These are phyloP conservation scores for Astrocystis sublimbata DNA, from an alignment of 495 filamentous ascomycete genomes.

Conservation along the genomic window DNA sequence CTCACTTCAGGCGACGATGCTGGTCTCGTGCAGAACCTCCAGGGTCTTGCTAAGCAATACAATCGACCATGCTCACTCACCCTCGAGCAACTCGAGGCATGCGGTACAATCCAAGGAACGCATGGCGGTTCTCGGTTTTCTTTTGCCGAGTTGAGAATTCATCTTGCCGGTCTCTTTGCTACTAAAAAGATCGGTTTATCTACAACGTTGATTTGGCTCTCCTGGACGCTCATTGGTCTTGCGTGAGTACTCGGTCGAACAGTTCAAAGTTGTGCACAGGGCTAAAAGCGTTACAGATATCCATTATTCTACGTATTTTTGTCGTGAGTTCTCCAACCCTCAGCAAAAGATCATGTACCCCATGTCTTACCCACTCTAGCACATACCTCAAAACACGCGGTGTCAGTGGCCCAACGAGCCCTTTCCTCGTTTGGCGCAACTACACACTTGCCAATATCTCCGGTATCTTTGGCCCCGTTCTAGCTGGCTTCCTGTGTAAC, in stretches of 20 bases:
- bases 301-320: constrained; percentile 72
- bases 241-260: constrained; percentile 35
- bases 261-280: background rate
- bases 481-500: constrained; percentile 66
- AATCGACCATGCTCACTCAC: constrained; percentile 64
- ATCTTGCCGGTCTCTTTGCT: constrained; percentile 63
- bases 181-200: constrained; percentile 61
- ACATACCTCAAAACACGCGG: constrained; percentile 45
- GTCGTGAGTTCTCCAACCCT: constrained; percentile 32
- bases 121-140: constrained; percentile 48
- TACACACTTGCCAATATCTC: constrained; percentile 67
- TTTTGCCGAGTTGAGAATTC: constrained; percentile 51
- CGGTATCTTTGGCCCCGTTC: constrained; percentile 63
- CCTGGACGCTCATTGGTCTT: constrained; percentile 69
- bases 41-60: constrained; percentile 63
- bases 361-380: constrained; percentile 31
- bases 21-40: constrained; percentile 60
- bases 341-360: background rate
- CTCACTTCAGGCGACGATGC: constrained; percentile 64
- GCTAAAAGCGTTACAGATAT: constrained; percentile 41
- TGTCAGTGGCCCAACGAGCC: constrained; percentile 36
- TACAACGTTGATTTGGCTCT: constrained; percentile 66
- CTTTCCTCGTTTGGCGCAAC: constrained; percentile 68
- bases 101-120: constrained; percentile 43
- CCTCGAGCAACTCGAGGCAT: constrained; percentile 57